Evolutionary conservation across 106 monocot species (phyloP).

Genomic region (Allium sativum): DNA sequence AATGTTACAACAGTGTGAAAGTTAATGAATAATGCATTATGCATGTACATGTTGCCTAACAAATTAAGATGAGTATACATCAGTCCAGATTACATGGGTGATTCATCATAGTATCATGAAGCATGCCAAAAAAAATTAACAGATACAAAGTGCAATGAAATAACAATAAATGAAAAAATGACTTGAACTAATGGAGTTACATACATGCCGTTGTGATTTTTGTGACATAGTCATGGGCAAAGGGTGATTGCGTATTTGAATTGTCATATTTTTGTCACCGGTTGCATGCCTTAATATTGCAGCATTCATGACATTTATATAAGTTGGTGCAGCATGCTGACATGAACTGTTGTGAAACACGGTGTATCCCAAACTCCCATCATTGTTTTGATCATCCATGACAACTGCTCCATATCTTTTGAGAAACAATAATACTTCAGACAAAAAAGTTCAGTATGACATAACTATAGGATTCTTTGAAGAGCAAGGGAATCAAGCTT

Average conservation of each 20-base stretch:
- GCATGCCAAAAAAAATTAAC: no score
- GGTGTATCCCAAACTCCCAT: constrained; percentile 75
- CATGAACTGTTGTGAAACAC: constrained; percentile 85
- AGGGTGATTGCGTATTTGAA: constrained; percentile 81
- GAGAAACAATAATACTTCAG: background rate
- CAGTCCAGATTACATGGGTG: no score
- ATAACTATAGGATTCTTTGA: no score
- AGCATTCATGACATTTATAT: constrained; percentile 83
- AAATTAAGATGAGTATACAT: no score
- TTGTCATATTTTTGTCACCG: constrained; percentile 57
- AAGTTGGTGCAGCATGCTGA: constrained; percentile 84
- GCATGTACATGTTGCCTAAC: no score
- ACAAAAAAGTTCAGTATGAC: no score
- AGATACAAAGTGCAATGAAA: background rate
- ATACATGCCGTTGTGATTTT: constrained; percentile 65
- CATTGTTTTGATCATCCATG: constrained; percentile 63
- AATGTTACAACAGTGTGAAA: no score
- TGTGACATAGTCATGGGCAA: constrained; percentile 77
- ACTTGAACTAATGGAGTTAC: background rate
- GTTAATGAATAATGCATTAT: no score
- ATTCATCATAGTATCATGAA: background rate
- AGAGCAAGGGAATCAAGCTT: no score
- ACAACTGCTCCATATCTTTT: constrained; percentile 89
- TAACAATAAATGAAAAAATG: no score
- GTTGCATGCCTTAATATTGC: constrained; percentile 67